Evolutionary conservation across 306 rosid species (phyloP).

Genomic region (Citrullus amarus): DNA sequence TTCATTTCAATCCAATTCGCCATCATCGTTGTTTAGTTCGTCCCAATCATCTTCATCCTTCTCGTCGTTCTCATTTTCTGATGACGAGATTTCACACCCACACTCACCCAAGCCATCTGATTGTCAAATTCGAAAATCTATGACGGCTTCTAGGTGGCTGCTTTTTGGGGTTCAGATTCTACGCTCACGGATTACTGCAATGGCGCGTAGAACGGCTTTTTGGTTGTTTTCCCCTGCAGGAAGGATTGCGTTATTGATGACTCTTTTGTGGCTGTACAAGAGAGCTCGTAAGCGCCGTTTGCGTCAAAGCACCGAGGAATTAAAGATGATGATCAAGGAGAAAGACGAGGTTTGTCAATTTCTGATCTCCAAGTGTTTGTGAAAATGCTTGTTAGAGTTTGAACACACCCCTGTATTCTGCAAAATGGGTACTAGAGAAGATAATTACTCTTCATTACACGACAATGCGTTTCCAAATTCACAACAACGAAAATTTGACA

Average conservation of each 20-base stretch:
- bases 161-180: constrained; percentile 24
- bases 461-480: background rate
- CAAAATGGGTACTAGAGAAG: background rate
- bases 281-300: constrained; percentile 21
- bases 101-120: constrained; percentile 15
- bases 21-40: background rate
- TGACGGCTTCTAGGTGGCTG: constrained; percentile 23
- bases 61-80: constrained; percentile 30
- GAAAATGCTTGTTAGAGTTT: constrained; percentile 8
- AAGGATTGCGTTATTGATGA: constrained; percentile 13
- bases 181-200: constrained; percentile 28
- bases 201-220: constrained; percentile 19
- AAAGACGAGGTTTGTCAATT: constrained; percentile 47
- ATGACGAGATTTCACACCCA: constrained; percentile 24
- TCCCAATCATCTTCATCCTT: constrained; percentile 11
- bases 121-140: constrained; percentile 13
- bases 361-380: constrained; percentile 7
- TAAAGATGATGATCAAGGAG: constrained; percentile 23
- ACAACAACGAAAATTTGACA: background rate
- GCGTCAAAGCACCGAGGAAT: constrained; percentile 14
- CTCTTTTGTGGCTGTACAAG: constrained; percentile 30
- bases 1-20: constrained; percentile 6
- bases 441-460: background rate
- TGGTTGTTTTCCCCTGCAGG: constrained; percentile 26
- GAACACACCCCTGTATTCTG: background rate